A percentile compares a stretch with the other conserved stretches of the same genome.
phyloP scores from a whole-genome alignment of 1,284 basidiomycete genomes.

The Irpex lacteus region DNA sequence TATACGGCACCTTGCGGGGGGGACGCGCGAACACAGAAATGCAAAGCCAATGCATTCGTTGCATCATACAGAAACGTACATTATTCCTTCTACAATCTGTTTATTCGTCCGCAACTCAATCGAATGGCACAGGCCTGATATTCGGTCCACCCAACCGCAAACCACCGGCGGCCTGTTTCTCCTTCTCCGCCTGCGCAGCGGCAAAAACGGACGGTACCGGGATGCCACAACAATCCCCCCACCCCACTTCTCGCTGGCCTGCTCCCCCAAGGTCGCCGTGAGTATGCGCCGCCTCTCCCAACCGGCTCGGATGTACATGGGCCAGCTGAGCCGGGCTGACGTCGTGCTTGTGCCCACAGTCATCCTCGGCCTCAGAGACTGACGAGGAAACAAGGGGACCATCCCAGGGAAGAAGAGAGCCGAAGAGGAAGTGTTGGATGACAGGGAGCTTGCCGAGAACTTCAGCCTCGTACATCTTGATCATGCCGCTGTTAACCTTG shows the following conservation, averaged over 20 bases:
- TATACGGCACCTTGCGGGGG: too few relatives aligned
- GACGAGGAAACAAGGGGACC: constrained; percentile 43
- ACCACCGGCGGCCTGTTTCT: constrained; percentile 34
- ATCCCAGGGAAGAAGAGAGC: constrained; percentile 77
- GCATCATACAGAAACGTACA: too few relatives aligned
- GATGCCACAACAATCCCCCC: constrained; percentile 97
- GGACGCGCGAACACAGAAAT: too few relatives aligned
- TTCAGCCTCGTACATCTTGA: constrained; percentile 97
- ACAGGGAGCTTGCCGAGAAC: constrained; percentile 96
- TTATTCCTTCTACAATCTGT: too few relatives aligned
- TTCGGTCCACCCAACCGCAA: constrained; percentile 51
- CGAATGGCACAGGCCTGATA: constrained; percentile 83
- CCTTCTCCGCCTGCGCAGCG: constrained; percentile 57
- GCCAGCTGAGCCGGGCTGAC: constrained; percentile 45
- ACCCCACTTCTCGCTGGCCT: constrained; percentile 54
- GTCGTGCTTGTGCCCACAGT: constrained; percentile 25
- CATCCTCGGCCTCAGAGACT: constrained; percentile 32
- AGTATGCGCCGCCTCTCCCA: constrained; percentile 41
- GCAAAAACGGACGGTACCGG: constrained; percentile 83
- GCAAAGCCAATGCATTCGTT: too few relatives aligned
- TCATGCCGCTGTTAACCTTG: constrained; percentile 97
- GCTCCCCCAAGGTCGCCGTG: constrained; percentile 49
- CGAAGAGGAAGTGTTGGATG: constrained; percentile 95
- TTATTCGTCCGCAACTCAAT: constrained; percentile 35
- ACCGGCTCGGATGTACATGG: not conserved